Evolutionary conservation across 352 stramenopile species (phyloP), one percentile per base, ranked within the genome.

Genomic region (Phytophthora gonapodyides): DNA sequence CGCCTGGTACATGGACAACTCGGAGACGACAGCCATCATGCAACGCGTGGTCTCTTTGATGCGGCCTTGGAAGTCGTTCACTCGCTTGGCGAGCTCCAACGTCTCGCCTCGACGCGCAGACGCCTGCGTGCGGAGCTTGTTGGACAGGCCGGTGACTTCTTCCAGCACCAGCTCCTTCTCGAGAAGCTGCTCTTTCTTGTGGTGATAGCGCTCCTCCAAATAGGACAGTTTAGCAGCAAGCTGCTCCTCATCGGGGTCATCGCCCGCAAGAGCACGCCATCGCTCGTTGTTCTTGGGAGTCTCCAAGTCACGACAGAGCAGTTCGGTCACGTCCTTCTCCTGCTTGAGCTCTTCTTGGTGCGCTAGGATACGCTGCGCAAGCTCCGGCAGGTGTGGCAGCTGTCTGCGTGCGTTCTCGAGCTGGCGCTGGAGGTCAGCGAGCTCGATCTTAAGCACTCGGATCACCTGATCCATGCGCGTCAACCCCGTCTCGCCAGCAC

Each of bases 1-100:
- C 8, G 94, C 93, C 62, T 98, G 93, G 69, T 97, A 98, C 93
- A 98, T 98, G 12, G 86, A 96, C 9, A 98, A 69, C 76, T 98
- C 94, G 2, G 84, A 97, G 4, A 98, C 91, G 1, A 94, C 70
- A n/a, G 94, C 93, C 91, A 98, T 98, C 91, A 98, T 98, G 16
- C 88, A 88, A 49, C 92, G 79, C 31, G 92, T 98, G 21, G 89
- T 93, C 40, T 97, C 89, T 46, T 96, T 91, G 65, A 98, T 96
- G 21, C 84, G 79, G 19, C 71, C 64, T 73, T 98, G 93, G 57
- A 98, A 93, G 42, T 91, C 80, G 57, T 95, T 96, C n/a, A 97
- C 87, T 30, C 87, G 87, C 69, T 93, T 93, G 16, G 89, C 90
- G n/a, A 93, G 69, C 36, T 89, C 81, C 7, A 93, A 73, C 21